Percentiles rank a stretch among this genome's conserved stretches.
These are phyloP conservation scores for Penicillium taxi DNA, from an alignment of 495 filamentous ascomycete species.

Conservation along the genomic window DNA sequence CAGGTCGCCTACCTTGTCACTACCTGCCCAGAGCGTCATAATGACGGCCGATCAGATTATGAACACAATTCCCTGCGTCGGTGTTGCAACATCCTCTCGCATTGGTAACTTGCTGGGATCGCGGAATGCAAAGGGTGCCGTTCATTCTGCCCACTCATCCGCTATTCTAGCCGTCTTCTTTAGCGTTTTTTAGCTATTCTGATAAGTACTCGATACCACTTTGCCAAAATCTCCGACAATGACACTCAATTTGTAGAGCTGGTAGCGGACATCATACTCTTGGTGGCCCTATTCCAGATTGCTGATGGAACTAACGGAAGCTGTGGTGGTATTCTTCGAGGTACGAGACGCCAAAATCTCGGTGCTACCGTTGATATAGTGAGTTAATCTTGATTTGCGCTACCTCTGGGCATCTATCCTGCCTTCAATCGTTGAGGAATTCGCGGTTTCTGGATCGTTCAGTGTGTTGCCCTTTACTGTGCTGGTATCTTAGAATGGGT, in stretches of 20 bases:
- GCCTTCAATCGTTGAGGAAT: constrained; percentile 89
- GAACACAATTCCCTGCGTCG: constrained; percentile 84
- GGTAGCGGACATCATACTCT: constrained; percentile 77
- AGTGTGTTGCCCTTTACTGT: constrained; percentile 81
- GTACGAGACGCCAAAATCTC: constrained; percentile 84
- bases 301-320: constrained; percentile 81
- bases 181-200: constrained; percentile 67
- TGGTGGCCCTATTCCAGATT: constrained; percentile 90
- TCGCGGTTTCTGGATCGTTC: constrained; percentile 76
- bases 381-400: constrained; percentile 80
- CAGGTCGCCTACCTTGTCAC: constrained; percentile 73
- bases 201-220: constrained; percentile 66
- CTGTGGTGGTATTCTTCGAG: constrained; percentile 74
- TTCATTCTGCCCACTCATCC: constrained; percentile 67
- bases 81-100: constrained; percentile 71
- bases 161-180: constrained; percentile 65
- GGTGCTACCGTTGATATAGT: constrained; percentile 82
- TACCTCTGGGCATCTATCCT: constrained; percentile 78
- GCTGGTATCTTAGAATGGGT: constrained; percentile 75
- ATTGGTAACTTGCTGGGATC: constrained; percentile 80
- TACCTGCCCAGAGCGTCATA: constrained; percentile 85
- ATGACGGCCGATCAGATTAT: constrained; percentile 93
- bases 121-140: constrained; percentile 57
- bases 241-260: constrained; percentile 66
- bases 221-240: constrained; percentile 79